A percentile compares a stretch with the other conserved stretches of the same genome.
Evolutionary conservation across 306 rosid species (phyloP).

Genomic region (Cotoneaster glaucophyllus): DNA sequence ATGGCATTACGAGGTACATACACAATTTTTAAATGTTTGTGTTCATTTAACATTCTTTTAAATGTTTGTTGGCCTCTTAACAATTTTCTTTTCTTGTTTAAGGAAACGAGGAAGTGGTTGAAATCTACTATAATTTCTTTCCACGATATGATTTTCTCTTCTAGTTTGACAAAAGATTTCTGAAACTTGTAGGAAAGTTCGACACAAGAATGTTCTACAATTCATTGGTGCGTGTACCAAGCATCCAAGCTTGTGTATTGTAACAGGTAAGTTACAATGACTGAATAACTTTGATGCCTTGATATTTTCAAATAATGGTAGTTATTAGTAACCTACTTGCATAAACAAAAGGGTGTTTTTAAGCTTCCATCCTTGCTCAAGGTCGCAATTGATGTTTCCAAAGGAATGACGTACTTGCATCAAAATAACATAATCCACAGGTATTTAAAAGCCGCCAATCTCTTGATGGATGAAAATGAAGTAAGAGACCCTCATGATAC

Average conservation of each 20-base stretch:
- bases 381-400: conserved; percentile 83
- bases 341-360: conserved; percentile 81
- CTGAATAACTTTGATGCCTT: neutral
- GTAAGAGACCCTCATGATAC: no score
- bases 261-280: conserved; percentile 62
- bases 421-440: no score
- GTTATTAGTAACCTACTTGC: conserved; percentile 41
- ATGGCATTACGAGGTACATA: conserved; percentile 90
- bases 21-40: neutral
- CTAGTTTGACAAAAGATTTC: conserved; percentile 11
- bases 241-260: conserved; percentile 79
- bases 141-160: neutral
- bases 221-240: conserved; percentile 99
- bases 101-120: neutral
- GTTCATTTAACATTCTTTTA: neutral
- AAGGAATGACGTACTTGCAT: no score
- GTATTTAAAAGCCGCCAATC: no score
- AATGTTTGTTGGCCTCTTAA: neutral
- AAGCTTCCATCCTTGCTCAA: conserved; percentile 83
- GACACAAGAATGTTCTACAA: conserved; percentile 98
- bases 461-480: no score
- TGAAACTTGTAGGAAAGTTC: conserved; percentile 76
- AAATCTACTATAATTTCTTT: neutral
- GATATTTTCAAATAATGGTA: neutral
- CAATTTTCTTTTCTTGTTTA: neutral